Base-by-base conservation (phyloP, 208 protist genomes). In the Leishmania arabica region DNA sequence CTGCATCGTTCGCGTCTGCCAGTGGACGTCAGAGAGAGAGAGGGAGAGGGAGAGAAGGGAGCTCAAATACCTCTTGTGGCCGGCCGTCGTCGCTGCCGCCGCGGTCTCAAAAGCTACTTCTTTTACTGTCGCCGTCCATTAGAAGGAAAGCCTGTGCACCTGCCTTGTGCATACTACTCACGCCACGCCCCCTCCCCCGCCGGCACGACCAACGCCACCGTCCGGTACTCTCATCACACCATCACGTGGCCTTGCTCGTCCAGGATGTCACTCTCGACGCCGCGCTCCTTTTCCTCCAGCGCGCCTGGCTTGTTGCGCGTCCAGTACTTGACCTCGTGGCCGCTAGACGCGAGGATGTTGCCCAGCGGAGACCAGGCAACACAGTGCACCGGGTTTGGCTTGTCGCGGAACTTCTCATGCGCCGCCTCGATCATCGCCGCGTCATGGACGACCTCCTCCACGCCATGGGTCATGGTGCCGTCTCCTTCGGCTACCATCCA, bases 261-360 rank as follows among this genome's bases (percentile, higher is more conserved):
- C 60, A 96, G 82, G 34, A 97, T 86, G 76, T 95, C 90, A 9
- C 93, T 89, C 71, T 95, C 88, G 40, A 84, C 91, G 3, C 90
- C 91, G 31, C 90, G 91, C 82, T 96, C 91, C 78, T 89, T 88
- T 86, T 97, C 94, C 80, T 95, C 94, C 75, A 95, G 82, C 70
- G 94, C 94, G 19, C 95, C 95, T 5, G 95, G 95, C 76, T 95
- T 95, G 72, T 96, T 96, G 45, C 95, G 89, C 45, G 86, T 89
- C 95, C 95, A 98, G 86, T 95, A 96, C 84, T 96, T 95, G 65
- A 98, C 92, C 83, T 98, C 92, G 15, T 86, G 84, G 3, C 91
- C 88, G 66, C 92, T 92, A 3, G 95, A 94, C 9, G 93, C 91
- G 21, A 98, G 86, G 42, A 98, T 40, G 81, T 95, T 93, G 53